phyloP scores from a whole-genome alignment of 352 stramenopile genomes.

The Phytophthora cactorum region DNA sequence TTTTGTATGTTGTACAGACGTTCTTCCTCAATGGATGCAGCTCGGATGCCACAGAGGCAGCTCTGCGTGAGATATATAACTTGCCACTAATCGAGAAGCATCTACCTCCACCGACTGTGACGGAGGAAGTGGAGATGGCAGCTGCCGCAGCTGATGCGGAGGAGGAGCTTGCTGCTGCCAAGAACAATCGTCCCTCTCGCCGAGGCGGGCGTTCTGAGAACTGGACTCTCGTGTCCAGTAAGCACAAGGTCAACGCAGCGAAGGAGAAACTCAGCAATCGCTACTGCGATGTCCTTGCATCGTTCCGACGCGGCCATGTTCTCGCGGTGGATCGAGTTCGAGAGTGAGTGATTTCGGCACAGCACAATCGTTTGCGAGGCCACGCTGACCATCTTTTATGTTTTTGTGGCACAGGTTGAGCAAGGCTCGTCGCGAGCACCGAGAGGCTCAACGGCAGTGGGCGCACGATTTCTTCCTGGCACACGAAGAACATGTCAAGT shows the following conservation, averaged over 20 bases:
- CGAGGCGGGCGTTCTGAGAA: conserved; percentile 21
- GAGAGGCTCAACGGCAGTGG: conserved; percentile 68
- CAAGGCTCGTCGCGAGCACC: conserved; percentile 51
- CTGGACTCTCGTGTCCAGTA: conserved; percentile 59
- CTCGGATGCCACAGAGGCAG: conserved; percentile 68
- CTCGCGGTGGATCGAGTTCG: conserved; percentile 60
- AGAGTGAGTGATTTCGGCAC: conserved; percentile 44
- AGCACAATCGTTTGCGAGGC: not conserved
- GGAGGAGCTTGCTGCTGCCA: conserved; percentile 19
- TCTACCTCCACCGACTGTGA: conserved; percentile 6
- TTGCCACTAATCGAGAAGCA: conserved; percentile 41
- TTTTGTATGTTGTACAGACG: conserved; percentile 45
- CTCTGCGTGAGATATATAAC: conserved; percentile 68
- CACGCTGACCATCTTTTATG: not conserved
- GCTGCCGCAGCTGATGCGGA: conserved; percentile 24
- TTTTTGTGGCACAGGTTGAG: conserved; percentile 43
- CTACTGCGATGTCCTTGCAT: conserved; percentile 63
- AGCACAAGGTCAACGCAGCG: conserved; percentile 57
- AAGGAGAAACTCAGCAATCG: conserved; percentile 61
- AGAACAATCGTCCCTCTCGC: conserved; percentile 3
- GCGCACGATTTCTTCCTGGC: conserved; percentile 66
- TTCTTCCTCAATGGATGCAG: conserved; percentile 73
- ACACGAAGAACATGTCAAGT: conserved; percentile 59
- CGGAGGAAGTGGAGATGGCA: conserved; percentile 37
- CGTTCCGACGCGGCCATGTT: conserved; percentile 61